Percentiles rank a stretch among this genome's conserved stretches.
Evolutionary conservation across 163 green algal species (phyloP).

Genomic region (Scenedesmus sp.): DNA sequence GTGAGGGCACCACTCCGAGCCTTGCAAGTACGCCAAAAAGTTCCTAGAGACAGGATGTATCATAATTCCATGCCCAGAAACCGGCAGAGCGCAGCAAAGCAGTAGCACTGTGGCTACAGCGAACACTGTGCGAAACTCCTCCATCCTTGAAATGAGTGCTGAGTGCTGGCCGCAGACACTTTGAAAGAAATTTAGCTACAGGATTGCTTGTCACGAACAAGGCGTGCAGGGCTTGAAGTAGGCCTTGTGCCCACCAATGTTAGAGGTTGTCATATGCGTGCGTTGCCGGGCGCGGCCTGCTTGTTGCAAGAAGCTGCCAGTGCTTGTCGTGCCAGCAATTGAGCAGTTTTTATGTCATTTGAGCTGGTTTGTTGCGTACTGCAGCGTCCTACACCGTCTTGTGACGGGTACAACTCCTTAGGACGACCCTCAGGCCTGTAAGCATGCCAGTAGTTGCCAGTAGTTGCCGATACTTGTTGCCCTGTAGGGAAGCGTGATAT

Average conservation of each 20-base stretch:
- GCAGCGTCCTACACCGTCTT: background rate
- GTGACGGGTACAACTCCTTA: background rate
- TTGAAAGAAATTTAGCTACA: background rate
- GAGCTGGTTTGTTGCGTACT: background rate
- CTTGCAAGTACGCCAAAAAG: constrained; percentile 44
- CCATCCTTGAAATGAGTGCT: background rate
- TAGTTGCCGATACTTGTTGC: too few relatives aligned
- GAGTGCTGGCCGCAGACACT: background rate
- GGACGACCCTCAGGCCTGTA: background rate
- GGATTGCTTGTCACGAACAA: background rate
- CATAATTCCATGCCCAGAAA: constrained; percentile 20
- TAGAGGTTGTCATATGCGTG: background rate
- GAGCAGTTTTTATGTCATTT: background rate
- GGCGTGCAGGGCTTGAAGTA: background rate
- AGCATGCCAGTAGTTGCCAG: too few relatives aligned
- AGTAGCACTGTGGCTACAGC: background rate
- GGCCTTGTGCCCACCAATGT: background rate
- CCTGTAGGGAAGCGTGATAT: too few relatives aligned
- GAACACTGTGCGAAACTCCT: background rate
- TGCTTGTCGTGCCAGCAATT: background rate
- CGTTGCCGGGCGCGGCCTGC: background rate
- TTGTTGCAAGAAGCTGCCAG: background rate
- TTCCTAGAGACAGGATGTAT: constrained; percentile 43
- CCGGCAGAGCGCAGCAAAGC: background rate
- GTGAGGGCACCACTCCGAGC: constrained; percentile 22